Evolutionary conservation across 345 rosid genomes (phyloP), one percentile per base, ranked within the genome.

Genomic region (Raphanus sativus): DNA sequence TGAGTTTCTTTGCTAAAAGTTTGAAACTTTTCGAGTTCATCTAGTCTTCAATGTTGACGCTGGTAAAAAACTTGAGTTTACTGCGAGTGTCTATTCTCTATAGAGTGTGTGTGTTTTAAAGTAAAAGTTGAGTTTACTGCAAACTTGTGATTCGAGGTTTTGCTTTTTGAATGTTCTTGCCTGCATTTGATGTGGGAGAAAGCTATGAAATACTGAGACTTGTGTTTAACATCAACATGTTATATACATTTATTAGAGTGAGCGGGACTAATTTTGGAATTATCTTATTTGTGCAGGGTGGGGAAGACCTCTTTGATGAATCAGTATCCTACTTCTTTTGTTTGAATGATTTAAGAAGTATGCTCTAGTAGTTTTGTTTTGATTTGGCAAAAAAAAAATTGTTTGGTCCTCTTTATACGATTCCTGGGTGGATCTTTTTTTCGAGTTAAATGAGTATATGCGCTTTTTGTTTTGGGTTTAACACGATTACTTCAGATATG

Each of bases 251-350:
- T n/a, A n/a, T n/a, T n/a, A n/a, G n/a, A n/a, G n/a, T n/a, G 32
- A 40, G 65, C 54, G 61, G 54, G 1, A 73, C 55, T 79, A 54
- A 63, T 62, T 45, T 54, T 63, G 17, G 24, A 42, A 12, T 33
- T 67, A 65, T 34, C 0, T 34, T 34, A 8, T 13, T 72, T 76
- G 59, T 84, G 70, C 87, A 95, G 99, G 87, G 99, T 95, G 8
- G 97, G 99, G 60, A 95, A 91, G 88, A 95, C 97, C 50, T 95
- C 97, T 10, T 85, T 91, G 91, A 95, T 95, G 98, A 95, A 92
- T 79, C 99, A 92, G 94, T 95, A 91, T 82, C 89, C 90, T 82
- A 54, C n/a, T 34, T 67, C 28, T 74, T n/a, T 74, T 50, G 55
- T 52, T 65, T 55, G 17, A 65, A 42, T 61, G 28, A 6, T 21